Percentiles rank a stretch among this genome's conserved stretches.
Evolutionary conservation across 768 basidiomycete species (phyloP).

Genomic region (Omphalotus guepiniiformis): DNA sequence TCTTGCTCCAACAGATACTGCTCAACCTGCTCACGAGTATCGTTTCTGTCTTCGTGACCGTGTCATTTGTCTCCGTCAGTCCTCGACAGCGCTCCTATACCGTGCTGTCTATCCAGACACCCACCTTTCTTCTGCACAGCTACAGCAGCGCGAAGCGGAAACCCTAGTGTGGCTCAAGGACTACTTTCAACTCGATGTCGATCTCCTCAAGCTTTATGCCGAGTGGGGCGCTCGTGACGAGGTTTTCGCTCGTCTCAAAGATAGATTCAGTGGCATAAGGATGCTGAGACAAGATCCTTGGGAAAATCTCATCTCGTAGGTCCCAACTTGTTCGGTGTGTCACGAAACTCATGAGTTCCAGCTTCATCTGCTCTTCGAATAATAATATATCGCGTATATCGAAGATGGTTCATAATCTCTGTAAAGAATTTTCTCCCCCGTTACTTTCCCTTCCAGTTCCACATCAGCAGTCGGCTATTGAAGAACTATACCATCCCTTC

Average conservation of each 20-base stretch:
- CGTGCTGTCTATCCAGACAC: slow-evolving; percentile 59
- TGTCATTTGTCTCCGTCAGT: slow-evolving; percentile 79
- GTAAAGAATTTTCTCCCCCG: slow-evolving; percentile 67
- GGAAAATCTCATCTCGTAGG: slow-evolving; percentile 93
- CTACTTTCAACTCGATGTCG: slow-evolving; percentile 86
- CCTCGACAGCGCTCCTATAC: slow-evolving; percentile 63
- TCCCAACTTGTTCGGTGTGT: slow-evolving; percentile 15
- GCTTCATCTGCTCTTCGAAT: slow-evolving; percentile 97
- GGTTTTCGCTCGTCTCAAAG: slow-evolving; percentile 62
- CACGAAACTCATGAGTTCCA: slow-evolving; percentile 22
- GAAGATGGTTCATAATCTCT: slow-evolving; percentile 85
- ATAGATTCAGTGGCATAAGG: slow-evolving; percentile 75
- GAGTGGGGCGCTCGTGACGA: slow-evolving; percentile 73
- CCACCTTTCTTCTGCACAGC: slow-evolving; percentile 29
- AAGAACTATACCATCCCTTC: slow-evolving; percentile 68
- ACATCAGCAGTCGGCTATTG: slow-evolving; percentile 23
- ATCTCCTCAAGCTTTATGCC: slow-evolving; percentile 65
- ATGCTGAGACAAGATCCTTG: slow-evolving; percentile 92
- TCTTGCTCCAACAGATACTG: slow-evolving; percentile 22
- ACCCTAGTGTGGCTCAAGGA: slow-evolving; percentile 73
- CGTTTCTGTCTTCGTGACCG: slow-evolving; percentile 78
- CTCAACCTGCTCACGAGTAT: slow-evolving; percentile 55
- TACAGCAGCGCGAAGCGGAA: slow-evolving; percentile 46
- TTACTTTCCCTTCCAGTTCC: slow-evolving; percentile 48
- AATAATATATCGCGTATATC: slow-evolving; percentile 95